These are phyloP conservation scores for Aspergillus taichungensis DNA, from an alignment of 495 filamentous ascomycete species.

Conservation along the genomic window DNA sequence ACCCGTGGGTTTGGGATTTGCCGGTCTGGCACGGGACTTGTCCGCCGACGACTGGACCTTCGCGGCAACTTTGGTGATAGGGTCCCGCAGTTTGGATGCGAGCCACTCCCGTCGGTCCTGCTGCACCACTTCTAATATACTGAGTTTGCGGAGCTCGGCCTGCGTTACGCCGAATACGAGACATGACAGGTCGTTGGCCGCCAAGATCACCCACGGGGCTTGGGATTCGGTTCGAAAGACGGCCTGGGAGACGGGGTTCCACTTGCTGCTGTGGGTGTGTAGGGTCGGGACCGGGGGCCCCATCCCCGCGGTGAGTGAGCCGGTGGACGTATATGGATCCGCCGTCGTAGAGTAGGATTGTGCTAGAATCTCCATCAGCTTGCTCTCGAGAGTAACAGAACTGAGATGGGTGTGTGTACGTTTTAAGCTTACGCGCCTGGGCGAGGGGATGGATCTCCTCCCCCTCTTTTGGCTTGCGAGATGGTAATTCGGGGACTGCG, in stretches of 20 bases:
- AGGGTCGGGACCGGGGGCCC: slow-evolving; percentile 42
- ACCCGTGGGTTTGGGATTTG: slow-evolving; percentile 44
- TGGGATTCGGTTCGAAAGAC: slow-evolving; percentile 89
- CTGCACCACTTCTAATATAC: slow-evolving; percentile 89
- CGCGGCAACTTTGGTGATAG: slow-evolving; percentile 40
- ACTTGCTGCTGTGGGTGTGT: slow-evolving; percentile 81
- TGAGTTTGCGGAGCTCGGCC: slow-evolving; percentile 86
- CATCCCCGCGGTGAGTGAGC: slow-evolving; percentile 25
- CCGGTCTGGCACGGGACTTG: slow-evolving; percentile 29
- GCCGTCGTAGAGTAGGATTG: slow-evolving; percentile 60
- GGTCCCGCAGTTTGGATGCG: slow-evolving; percentile 68
- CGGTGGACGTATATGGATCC: slow-evolving; percentile 40
- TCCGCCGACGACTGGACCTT: slow-evolving; percentile 28
- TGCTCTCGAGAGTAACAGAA: slow-evolving; percentile 62
- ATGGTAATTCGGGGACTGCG: slow-evolving; percentile 25
- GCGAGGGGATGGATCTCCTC: slow-evolving; percentile 30
- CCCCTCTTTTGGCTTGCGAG: slow-evolving; percentile 24
- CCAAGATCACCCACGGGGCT: slow-evolving; percentile 87
- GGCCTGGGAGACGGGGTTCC: slow-evolving; percentile 84
- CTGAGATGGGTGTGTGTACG: slow-evolving; percentile 80
- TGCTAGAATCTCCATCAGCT: slow-evolving; percentile 81
- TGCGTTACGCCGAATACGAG: slow-evolving; percentile 92
- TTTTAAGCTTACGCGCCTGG: slow-evolving; percentile 66
- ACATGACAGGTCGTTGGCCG: slow-evolving; percentile 96
- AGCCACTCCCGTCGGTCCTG: slow-evolving; percentile 83